These are phyloP conservation scores for Aspergillus affinis DNA, from an alignment of 495 filamentous ascomycete species.

Conservation along the genomic window DNA sequence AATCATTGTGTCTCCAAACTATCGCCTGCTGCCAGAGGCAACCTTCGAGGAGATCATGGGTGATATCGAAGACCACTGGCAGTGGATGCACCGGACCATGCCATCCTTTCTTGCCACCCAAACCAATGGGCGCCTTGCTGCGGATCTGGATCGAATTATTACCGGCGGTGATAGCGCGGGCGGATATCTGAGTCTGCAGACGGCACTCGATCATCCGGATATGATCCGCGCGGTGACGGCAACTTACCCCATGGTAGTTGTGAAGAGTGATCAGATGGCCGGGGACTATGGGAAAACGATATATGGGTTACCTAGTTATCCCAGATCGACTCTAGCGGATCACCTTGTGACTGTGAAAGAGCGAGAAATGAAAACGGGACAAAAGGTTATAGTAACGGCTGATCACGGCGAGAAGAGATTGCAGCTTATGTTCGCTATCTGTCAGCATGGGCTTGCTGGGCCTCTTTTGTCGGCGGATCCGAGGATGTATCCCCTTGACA, in stretches of 20 bases:
- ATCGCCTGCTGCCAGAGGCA: constrained; percentile 17
- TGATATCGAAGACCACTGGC: constrained; percentile 17
- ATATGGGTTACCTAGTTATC: background rate
- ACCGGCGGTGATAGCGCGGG: constrained; percentile 11
- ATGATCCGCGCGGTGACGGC: constrained; percentile 7
- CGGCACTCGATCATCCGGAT: constrained; percentile 4
- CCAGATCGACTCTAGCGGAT: no score
- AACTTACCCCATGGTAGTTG: constrained; percentile 7
- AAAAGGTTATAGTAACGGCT: no score
- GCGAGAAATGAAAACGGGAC: no score
- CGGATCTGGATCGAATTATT: constrained; percentile 8
- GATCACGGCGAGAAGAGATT: no score
- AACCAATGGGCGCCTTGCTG: background rate
- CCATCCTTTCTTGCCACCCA: background rate
- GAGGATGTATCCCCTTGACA: no score
- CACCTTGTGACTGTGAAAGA: no score
- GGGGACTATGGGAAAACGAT: background rate
- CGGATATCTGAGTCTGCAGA: constrained; percentile 11
- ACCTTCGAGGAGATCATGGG: constrained; percentile 6
- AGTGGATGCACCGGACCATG: constrained; percentile 9
- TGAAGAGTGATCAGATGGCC: constrained; percentile 18
- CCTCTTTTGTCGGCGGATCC: no score
- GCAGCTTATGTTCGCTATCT: no score
- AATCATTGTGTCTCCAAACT: constrained; percentile 19
- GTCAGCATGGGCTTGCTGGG: no score